Evolutionary conservation across 2,329 filamentous ascomycete species (phyloP).

Genomic region (Aureobasidium lini): DNA sequence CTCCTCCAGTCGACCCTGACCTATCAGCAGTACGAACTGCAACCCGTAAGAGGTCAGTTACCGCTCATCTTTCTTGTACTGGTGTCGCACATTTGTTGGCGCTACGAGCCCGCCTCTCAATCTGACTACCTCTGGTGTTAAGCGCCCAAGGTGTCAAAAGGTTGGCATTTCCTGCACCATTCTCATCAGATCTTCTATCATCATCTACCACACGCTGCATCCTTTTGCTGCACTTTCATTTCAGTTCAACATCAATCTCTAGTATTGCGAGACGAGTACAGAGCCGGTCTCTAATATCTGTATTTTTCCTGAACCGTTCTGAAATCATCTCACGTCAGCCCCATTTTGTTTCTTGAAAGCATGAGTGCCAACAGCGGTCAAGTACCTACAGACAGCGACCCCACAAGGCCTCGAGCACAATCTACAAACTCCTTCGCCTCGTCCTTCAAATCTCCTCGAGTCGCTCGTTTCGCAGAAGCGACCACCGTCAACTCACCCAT

Average conservation of each 20-base stretch:
- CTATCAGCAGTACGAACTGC: neutral
- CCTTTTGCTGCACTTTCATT: neutral
- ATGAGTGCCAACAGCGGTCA: conserved; percentile 13
- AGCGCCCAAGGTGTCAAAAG: conserved; percentile 12
- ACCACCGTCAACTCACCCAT: conserved; percentile 72
- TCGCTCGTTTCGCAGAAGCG: conserved; percentile 73
- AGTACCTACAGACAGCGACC: conserved; percentile 12
- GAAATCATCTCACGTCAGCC: conserved; percentile 17
- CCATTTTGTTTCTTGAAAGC: conserved; percentile 2
- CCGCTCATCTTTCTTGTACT: conserved; percentile 4
- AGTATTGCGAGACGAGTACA: neutral
- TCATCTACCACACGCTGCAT: neutral
- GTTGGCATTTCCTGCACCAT: conserved; percentile 4
- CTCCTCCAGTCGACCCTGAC: neutral
- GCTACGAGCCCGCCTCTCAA: conserved; percentile 1
- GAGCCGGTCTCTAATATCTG: conserved; percentile 5
- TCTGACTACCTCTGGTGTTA: conserved; percentile 1
- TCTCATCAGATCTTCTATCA: neutral
- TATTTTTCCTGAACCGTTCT: neutral
- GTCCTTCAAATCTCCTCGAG: conserved; percentile 57
- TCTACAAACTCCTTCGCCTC: conserved; percentile 31
- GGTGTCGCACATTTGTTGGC: conserved; percentile 5
- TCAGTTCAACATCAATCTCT: neutral
- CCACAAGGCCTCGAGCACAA: conserved; percentile 19
- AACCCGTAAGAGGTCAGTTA: conserved; percentile 3